Conservation (phyloP, 331 rosid genomes). For the Telfairia occidentalis region DNA sequence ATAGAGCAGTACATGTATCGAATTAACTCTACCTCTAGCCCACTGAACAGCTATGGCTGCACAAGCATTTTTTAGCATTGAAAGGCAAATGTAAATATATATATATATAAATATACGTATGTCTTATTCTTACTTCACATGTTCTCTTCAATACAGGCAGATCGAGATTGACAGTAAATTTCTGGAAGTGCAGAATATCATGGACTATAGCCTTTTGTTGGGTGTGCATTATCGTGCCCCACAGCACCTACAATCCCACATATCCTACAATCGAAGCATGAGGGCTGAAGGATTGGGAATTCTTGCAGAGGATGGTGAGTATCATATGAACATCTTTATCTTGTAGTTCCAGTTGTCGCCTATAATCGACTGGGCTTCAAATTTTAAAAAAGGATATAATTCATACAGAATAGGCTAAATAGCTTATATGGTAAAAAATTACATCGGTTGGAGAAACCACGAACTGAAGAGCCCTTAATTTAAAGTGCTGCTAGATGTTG, state of each 20-base stretch:
- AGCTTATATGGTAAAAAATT: neutral
- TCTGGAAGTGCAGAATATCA: conserved; percentile 78
- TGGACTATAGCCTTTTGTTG: conserved; percentile 95
- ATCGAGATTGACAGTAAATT: conserved; percentile 86
- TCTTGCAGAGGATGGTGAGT: conserved; percentile 88
- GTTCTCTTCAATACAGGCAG: conserved; percentile 44
- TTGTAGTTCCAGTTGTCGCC: neutral
- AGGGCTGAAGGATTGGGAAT: conserved; percentile 64
- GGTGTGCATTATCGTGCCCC: conserved; percentile 99
- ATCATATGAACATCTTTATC: neutral
- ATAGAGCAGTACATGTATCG: neutral
- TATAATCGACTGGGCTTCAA: neutral
- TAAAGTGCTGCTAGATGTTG: neutral
- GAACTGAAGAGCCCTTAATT: neutral
- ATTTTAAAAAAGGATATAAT: neutral
- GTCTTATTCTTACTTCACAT: conserved; percentile 3
- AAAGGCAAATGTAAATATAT: neutral
- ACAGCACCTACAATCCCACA: conserved; percentile 46
- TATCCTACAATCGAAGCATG: conserved; percentile 28
- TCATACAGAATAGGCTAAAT: neutral
- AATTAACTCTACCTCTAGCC: neutral
- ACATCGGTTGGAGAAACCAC: neutral
- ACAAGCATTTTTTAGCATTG: neutral
- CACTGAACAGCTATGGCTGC: neutral
- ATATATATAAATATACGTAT: neutral